Percentiles rank a stretch among this genome's conserved stretches.
Evolutionary conservation across 805 yeast species (phyloP).

Genomic region (Candida mattraensis): DNA sequence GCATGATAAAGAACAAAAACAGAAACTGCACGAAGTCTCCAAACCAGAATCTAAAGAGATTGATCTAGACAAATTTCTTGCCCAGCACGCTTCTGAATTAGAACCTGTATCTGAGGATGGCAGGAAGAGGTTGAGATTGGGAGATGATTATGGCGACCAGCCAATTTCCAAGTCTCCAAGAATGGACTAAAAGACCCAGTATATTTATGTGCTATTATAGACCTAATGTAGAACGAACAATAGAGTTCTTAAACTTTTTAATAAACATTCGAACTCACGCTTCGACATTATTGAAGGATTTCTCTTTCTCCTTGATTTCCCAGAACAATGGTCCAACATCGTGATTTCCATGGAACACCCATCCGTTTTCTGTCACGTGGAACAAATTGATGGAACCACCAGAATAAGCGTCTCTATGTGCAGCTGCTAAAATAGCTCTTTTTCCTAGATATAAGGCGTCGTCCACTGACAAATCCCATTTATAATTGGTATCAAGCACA

Average conservation of each 20-base stretch:
- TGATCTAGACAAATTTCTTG: constrained; percentile 23
- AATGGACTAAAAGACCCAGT: too few relatives aligned
- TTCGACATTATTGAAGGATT: constrained; percentile 82
- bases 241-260: constrained; percentile 7
- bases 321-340: constrained; percentile 90
- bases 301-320: constrained; percentile 85
- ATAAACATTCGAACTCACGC: constrained; percentile 30
- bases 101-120: constrained; percentile 2
- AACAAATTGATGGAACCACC: constrained; percentile 95
- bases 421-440: constrained; percentile 94
- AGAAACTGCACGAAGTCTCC: constrained; percentile 4
- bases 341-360: constrained; percentile 94
- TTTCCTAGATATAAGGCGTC: constrained; percentile 94
- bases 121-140: constrained; percentile 10
- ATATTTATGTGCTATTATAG: too few relatives aligned
- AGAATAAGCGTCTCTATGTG: constrained; percentile 97
- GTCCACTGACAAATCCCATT: constrained; percentile 89
- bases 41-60: constrained; percentile 5
- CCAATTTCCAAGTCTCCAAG: too few relatives aligned
- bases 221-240: too few relatives aligned
- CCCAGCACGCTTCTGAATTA: constrained; percentile 20
- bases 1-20: constrained; percentile 16
- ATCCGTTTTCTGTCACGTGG: constrained; percentile 91
- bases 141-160: constrained; percentile 1
- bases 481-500: constrained; percentile 88